phyloP scores from a whole-genome alignment of 305 asterid genomes.

The Fraxinus sp. region DNA sequence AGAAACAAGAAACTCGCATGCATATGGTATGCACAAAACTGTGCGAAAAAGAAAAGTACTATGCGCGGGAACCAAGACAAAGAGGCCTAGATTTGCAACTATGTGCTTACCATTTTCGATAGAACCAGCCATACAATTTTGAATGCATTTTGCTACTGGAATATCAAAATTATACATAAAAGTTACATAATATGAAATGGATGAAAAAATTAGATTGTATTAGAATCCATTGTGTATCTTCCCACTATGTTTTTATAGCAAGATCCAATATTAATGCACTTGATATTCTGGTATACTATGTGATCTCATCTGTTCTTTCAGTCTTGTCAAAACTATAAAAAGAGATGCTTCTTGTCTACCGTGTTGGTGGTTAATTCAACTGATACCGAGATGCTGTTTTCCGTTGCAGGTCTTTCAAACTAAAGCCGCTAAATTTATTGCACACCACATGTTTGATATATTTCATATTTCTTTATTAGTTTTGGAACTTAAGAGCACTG shows the following conservation, averaged over 20 bases:
- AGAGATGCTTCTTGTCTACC: constrained; percentile 74
- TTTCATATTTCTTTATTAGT: constrained; percentile 36
- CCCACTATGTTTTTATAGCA: too few relatives aligned
- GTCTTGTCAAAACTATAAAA: constrained; percentile 37
- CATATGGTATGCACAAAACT: constrained; percentile 14
- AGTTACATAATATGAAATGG: too few relatives aligned
- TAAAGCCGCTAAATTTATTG: constrained; percentile 33
- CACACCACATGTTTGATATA: constrained; percentile 39
- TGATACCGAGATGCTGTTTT: constrained; percentile 77
- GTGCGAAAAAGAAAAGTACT: constrained; percentile 1
- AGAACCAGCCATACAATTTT: background rate
- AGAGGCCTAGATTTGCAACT: constrained; percentile 13
- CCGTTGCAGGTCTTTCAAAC: constrained; percentile 51
- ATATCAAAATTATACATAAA: too few relatives aligned
- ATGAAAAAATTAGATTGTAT: too few relatives aligned
- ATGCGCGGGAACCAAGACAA: constrained; percentile 33
- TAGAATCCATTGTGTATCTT: too few relatives aligned
- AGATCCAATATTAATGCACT: too few relatives aligned
- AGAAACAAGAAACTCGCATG: constrained; percentile 26
- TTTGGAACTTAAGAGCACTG: constrained; percentile 40
- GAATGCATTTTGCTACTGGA: too few relatives aligned
- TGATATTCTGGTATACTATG: background rate
- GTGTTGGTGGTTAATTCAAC: constrained; percentile 57
- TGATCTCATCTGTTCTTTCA: constrained; percentile 31
- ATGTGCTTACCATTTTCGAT: background rate